phyloP scores from a whole-genome alignment of 768 basidiomycete species.

The Tulasnella sp. region DNA sequence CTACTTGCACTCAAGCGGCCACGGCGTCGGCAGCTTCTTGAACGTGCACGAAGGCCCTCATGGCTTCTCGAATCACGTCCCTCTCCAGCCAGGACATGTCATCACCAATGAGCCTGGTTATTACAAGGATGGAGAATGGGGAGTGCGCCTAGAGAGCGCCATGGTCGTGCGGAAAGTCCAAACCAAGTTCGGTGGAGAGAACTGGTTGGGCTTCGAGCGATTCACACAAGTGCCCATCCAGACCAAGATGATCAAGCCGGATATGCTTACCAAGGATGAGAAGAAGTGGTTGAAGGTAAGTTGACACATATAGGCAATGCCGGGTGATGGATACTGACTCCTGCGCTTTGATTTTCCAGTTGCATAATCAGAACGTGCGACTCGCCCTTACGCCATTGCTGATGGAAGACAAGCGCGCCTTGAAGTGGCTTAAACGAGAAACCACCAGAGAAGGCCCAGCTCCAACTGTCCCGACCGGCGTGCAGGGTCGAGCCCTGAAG shows the following conservation, averaged over 20 bases:
- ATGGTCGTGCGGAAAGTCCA: conserved; percentile 64
- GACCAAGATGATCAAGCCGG: conserved; percentile 36
- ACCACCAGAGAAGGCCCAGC: conserved; percentile 20
- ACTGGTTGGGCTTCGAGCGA: conserved; percentile 87
- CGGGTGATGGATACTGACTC: not conserved
- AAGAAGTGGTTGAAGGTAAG: conserved; percentile 51
- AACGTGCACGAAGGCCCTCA: conserved; percentile 52
- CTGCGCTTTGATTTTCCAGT: not conserved
- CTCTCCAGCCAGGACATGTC: conserved; percentile 78
- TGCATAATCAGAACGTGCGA: conserved; percentile 28
- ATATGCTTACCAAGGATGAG: conserved; percentile 63
- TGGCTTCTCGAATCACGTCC: conserved; percentile 64
- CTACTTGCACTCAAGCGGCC: conserved; percentile 80
- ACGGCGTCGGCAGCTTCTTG: conserved; percentile 84
- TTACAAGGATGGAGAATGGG: conserved; percentile 78
- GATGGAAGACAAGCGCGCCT: conserved; percentile 30
- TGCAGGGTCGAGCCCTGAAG: conserved; percentile 14
- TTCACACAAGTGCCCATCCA: conserved; percentile 50
- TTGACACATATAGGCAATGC: not conserved
- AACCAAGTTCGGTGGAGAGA: conserved; percentile 30
- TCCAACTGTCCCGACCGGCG: conserved; percentile 19
- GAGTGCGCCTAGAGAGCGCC: conserved; percentile 89
- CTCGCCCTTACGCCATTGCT: conserved; percentile 20
- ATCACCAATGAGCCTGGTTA: conserved; percentile 94
- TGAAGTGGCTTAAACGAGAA: conserved; percentile 29